Conservation (phyloP, 192 early-diverging fungal species). For the Backusella parvicylindrica region DNA sequence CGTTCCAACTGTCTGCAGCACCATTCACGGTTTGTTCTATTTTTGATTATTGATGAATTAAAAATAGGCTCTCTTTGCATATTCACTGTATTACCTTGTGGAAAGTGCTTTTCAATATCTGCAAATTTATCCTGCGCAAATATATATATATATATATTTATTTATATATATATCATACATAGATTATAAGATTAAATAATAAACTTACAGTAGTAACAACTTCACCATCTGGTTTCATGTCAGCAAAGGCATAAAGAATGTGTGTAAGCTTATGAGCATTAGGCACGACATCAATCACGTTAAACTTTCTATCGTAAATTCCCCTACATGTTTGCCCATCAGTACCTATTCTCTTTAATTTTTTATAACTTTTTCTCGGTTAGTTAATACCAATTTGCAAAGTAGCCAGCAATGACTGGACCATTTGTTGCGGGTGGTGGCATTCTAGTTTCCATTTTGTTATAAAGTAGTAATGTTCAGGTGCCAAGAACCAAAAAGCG, state of each 20-base stretch:
- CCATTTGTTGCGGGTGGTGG: constrained; percentile 23
- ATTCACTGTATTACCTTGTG: constrained; percentile 7
- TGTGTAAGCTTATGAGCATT: constrained; percentile 68
- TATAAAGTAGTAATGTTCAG: neutral
- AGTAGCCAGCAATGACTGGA: constrained; percentile 35
- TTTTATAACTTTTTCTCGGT: neutral
- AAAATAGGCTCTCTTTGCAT: neutral
- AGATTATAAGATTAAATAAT: neutral
- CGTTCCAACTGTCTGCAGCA: constrained; percentile 52
- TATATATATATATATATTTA: neutral
- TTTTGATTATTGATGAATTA: neutral
- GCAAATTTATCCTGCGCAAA: constrained; percentile 64
- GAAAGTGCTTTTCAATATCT: constrained; percentile 65
- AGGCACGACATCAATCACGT: constrained; percentile 54
- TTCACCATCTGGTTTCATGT: constrained; percentile 57
- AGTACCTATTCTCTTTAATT: neutral
- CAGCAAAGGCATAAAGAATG: constrained; percentile 78
- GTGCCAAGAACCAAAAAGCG: neutral
- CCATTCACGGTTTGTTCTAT: constrained; percentile 28
- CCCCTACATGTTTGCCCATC: constrained; percentile 38
- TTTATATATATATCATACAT: neutral
- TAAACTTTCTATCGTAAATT: constrained; percentile 69
- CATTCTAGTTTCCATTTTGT: neutral
- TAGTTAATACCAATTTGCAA: constrained; percentile 27
- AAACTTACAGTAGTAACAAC: constrained; percentile 46